Base-by-base conservation (phyloP, 306 rosid species). In the apple (Malus domestica) region DNA sequence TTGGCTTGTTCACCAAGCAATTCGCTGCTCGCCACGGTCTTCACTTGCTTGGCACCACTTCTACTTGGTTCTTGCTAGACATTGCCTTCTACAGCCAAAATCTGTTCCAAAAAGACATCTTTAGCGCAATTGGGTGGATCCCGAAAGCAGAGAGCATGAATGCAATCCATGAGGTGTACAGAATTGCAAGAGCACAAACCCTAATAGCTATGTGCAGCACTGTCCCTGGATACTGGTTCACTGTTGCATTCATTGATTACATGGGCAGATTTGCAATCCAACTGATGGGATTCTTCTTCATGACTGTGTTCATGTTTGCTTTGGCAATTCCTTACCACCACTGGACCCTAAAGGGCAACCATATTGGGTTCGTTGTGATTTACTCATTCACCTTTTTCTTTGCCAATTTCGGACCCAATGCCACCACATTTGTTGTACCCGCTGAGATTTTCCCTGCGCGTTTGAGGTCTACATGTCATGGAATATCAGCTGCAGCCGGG, bases 361-460 rank as follows among this genome's bases (percentile, higher is more conserved):
- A 78, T 33, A 67, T 86, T 45, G 97, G 95, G 72, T 94, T 94
- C 51, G 64, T 94, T 12, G 85, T 68, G 23, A 89, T 94, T 76
- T 94, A 94, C 79, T 87, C 96, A 0, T 29, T 94, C 1, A 94
- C 98, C 0, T 94, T 94, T 52, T 94, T 94, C 87, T 94, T 94
- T 63, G 86, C 98, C 4, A 94, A 94, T 63, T 94, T 92, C 25
- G 97, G 98, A 44, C 98, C 98, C 18, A 94, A 94, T 30, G 83
- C 98, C 2, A 94, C 98, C 3, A 94, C 98, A 2, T 94, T 92
- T 68, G 87, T 94, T 4, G 93, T 94, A 6, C 98, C 98, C 0
- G 97, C 98, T 0, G 97, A 94, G 83, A 94, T 94, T 20, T 94
- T 94, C 82, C 98, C 97, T 0, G 98, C 98, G 2, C 83, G 98